A percentile compares a stretch with the other conserved stretches of the same genome.
Evolutionary conservation across 202 grass and related monocot genomes (phyloP).

Genomic region (Eragrostis tef): DNA sequence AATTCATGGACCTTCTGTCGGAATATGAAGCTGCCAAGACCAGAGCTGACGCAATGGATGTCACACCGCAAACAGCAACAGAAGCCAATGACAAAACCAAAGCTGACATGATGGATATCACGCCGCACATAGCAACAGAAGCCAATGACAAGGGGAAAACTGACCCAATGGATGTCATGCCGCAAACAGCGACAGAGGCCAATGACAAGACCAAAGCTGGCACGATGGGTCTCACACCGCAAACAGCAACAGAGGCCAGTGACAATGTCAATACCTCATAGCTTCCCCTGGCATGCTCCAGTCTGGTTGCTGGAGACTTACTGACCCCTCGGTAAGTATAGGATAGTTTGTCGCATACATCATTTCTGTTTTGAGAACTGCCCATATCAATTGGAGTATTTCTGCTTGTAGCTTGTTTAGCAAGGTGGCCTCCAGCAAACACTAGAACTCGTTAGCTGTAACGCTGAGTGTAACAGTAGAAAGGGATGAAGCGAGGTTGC

Average conservation of each 20-base stretch:
- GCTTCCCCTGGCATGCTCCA: constrained; percentile 23
- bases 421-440: constrained; percentile 31
- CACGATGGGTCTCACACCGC: too few species aligned
- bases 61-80: neutral
- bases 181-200: too few species aligned
- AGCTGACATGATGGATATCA: neutral
- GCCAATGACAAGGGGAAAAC: neutral
- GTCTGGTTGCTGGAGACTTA: constrained; percentile 37
- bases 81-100: neutral
- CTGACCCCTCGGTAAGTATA: constrained; percentile 61
- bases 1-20: constrained; percentile 91
- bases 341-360: constrained; percentile 13
- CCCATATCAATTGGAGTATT: constrained; percentile 16
- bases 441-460: constrained; percentile 37
- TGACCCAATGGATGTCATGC: too few species aligned
- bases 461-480: constrained; percentile 57
- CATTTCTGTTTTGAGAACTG: constrained; percentile 17
- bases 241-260: too few species aligned
- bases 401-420: constrained; percentile 42
- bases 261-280: constrained; percentile 1
- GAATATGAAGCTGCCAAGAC: constrained; percentile 64
- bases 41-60: neutral
- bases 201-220: too few species aligned
- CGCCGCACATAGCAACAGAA: neutral
- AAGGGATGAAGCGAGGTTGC: constrained; percentile 40